These are phyloP conservation scores for Olyra latifolia DNA, from an alignment of 176 grass and related monocot species.

Conservation along the genomic window DNA sequence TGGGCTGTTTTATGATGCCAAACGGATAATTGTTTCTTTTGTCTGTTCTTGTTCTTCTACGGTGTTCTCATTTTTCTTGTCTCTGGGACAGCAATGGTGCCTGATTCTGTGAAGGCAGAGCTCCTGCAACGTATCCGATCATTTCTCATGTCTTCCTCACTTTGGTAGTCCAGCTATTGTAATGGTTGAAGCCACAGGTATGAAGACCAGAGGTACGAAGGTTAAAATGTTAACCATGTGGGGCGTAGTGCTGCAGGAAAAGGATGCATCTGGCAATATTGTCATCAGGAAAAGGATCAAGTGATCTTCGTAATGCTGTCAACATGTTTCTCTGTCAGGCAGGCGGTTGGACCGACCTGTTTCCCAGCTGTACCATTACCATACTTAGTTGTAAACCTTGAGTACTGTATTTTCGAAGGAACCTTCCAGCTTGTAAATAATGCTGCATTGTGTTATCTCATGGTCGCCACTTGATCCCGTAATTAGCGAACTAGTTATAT, in stretches of 20 bases:
- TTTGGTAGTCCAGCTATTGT: slow-evolving; percentile 44
- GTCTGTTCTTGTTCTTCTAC: not conserved
- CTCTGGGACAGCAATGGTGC: slow-evolving; percentile 78
- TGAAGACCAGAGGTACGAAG: not conserved
- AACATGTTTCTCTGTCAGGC: not conserved
- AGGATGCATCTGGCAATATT: not conserved
- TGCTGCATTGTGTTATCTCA: not conserved
- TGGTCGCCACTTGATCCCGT: not conserved
- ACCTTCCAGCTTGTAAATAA: slow-evolving; percentile 37
- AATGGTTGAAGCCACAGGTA: not conserved
- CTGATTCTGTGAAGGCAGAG: slow-evolving; percentile 94
- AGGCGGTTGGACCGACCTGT: not conserved
- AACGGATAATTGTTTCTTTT: not conserved
- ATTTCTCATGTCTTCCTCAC: slow-evolving; percentile 78
- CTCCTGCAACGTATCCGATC: slow-evolving; percentile 79
- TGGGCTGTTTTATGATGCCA: not conserved
- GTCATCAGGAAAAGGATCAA: not conserved
- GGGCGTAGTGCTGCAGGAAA: not conserved
- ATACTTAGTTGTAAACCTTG: not conserved
- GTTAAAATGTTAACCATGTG: not conserved
- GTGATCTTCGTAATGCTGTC: not conserved
- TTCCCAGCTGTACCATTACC: slow-evolving; percentile 20
- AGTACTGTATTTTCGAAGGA: slow-evolving; percentile 22
- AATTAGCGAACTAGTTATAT: not conserved
- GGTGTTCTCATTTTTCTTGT: not conserved